Evolutionary conservation across 1,284 basidiomycete genomes (phyloP).

Genomic region (Moniliophthora roreri): DNA sequence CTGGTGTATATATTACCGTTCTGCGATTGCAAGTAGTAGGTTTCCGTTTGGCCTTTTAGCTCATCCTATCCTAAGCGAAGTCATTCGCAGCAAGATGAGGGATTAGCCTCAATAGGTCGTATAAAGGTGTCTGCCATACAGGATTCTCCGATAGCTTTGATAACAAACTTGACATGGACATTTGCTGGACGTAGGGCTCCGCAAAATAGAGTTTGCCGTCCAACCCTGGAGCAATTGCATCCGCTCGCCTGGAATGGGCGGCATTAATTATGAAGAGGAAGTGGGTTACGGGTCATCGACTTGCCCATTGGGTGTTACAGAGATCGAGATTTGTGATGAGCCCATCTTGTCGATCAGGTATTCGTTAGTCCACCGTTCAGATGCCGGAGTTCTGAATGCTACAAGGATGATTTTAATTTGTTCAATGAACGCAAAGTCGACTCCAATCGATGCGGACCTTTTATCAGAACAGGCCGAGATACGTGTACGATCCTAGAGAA

Average conservation of each 20-base stretch:
- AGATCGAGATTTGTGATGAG: conserved; percentile 62
- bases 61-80: conserved; percentile 4
- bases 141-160: conserved; percentile 39
- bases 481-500: conserved; percentile 73
- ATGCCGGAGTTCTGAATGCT: conserved; percentile 44
- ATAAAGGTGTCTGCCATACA: conserved; percentile 4
- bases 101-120: not conserved
- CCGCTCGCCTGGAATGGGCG: conserved; percentile 61
- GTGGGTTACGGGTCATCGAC: conserved; percentile 15
- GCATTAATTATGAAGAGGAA: not conserved
- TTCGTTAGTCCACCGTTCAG: conserved; percentile 57
- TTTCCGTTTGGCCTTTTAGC: conserved; percentile 31
- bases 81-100: conserved; percentile 1
- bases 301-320: conserved; percentile 84
- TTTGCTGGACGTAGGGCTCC: conserved; percentile 70
- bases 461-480: conserved; percentile 78
- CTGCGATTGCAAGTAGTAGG: conserved; percentile 85
- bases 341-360: conserved; percentile 62
- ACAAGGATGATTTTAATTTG: conserved; percentile 10
- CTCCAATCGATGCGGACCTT: conserved; percentile 41
- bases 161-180: conserved; percentile 66
- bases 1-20: conserved; percentile 81
- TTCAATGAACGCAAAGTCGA: conserved; percentile 5
- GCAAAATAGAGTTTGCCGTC: conserved; percentile 70
- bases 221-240: conserved; percentile 64